Percentiles rank a stretch among this genome's conserved stretches.
These are phyloP conservation scores for Theileria sp. DNA, from an alignment of 169 alveolate species.

Conservation along the genomic window DNA sequence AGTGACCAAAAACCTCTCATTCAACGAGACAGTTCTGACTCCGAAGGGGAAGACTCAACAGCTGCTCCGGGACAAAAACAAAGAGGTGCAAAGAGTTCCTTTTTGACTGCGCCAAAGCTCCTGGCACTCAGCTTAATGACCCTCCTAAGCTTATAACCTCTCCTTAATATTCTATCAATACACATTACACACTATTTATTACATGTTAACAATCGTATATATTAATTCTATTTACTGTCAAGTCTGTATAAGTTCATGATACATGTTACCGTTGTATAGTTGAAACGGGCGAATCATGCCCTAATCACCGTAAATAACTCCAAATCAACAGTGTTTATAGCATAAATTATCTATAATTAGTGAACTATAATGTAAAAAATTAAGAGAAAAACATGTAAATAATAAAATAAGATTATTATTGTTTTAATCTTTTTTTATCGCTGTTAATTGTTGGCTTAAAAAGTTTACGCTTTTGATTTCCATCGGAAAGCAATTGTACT, in stretches of 20 bases:
- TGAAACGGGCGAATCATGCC: background rate
- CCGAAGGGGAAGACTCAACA: slow-evolving; percentile 3
- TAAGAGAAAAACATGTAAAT: background rate
- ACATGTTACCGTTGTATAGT: background rate
- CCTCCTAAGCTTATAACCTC: background rate
- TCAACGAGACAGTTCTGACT: background rate
- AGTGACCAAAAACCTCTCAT: background rate
- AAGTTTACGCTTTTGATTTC: slow-evolving; percentile 13
- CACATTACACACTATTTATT: background rate
- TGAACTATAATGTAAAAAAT: background rate
- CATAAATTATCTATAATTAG: too few relatives aligned
- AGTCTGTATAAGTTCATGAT: background rate
- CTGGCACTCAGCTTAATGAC: background rate
- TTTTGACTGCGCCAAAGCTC: background rate
- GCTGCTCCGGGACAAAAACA: background rate
- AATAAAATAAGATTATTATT: background rate
- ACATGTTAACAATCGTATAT: background rate
- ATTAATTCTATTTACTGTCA: background rate
- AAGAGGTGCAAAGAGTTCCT: background rate
- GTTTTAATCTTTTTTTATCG: background rate
- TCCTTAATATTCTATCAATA: background rate
- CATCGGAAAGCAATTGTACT: slow-evolving; percentile 58
- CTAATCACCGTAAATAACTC: background rate
- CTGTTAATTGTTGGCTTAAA: background rate
- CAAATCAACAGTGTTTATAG: background rate